Evolutionary conservation across 345 rosid genomes (phyloP).

Genomic region (Aquilaria yunnanensis): DNA sequence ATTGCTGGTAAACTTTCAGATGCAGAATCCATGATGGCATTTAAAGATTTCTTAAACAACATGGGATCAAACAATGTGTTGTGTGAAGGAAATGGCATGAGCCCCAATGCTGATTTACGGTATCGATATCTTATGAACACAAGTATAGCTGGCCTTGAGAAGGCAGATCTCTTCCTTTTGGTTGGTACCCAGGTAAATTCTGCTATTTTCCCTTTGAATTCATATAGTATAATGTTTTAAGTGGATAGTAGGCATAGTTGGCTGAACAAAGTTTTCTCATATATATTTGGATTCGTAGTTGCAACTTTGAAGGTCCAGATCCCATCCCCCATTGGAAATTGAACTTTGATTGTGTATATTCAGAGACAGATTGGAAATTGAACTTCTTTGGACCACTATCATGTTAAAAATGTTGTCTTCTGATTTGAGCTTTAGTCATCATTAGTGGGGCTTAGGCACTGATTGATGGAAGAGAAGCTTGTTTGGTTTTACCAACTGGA

Average conservation of each 20-base stretch:
- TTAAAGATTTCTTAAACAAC: constrained; percentile 86
- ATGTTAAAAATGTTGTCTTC: too few species aligned
- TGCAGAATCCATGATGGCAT: constrained; percentile 98
- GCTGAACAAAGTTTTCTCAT: too few species aligned
- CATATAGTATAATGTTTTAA: background rate
- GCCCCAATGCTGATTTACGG: constrained; percentile 83
- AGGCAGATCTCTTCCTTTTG: constrained; percentile 88
- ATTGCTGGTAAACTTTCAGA: constrained; percentile 88
- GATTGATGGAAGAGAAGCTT: background rate
- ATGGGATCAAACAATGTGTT: constrained; percentile 93
- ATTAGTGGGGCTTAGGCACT: too few species aligned
- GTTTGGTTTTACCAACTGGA: background rate
- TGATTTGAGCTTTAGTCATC: too few species aligned
- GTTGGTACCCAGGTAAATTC: constrained; percentile 84
- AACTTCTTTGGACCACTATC: too few species aligned
- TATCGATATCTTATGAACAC: constrained; percentile 89
- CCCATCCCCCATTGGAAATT: too few species aligned
- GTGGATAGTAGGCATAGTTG: too few species aligned
- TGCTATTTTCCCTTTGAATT: background rate
- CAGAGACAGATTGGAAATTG: too few species aligned
- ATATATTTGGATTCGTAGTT: too few species aligned
- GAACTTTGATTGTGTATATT: too few species aligned
- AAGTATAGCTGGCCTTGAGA: constrained; percentile 86
- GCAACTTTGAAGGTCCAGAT: too few species aligned
- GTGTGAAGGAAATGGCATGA: constrained; percentile 87